Percentiles rank a stretch among this genome's conserved stretches.
phyloP scores from a whole-genome alignment of 2,329 filamentous ascomycete genomes.

The Nemania sp. region DNA sequence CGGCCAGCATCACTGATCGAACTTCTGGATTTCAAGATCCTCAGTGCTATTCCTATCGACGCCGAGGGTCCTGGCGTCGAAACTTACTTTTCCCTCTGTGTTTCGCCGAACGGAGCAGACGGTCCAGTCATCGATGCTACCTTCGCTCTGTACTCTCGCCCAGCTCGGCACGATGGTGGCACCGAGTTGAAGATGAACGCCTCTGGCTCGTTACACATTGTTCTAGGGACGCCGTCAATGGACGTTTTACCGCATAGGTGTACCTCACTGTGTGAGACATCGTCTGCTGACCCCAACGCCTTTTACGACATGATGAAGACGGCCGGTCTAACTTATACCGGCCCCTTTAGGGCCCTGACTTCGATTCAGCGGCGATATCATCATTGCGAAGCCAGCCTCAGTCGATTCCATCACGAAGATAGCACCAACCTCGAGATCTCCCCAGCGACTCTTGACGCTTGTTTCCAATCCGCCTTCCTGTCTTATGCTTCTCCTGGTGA shows the following conservation, averaged over 20 bases:
- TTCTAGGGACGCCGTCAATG: conserved; percentile 37
- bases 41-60: conserved; percentile 37
- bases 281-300: conserved; percentile 38
- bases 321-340: conserved; percentile 46
- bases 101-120: not conserved
- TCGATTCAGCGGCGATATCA: conserved; percentile 44
- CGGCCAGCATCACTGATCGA: conserved; percentile 36
- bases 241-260: conserved; percentile 38
- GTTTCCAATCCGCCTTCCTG: conserved; percentile 49
- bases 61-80: conserved; percentile 43
- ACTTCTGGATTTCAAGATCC: conserved; percentile 36
- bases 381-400: conserved; percentile 42
- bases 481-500: conserved; percentile 48
- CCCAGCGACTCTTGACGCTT: conserved; percentile 49
- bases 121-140: conserved; percentile 37
- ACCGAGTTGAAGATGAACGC: conserved; percentile 46
- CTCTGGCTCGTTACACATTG: conserved; percentile 40
- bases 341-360: conserved; percentile 45
- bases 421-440: conserved; percentile 45
- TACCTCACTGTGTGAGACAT: conserved; percentile 38
- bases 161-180: conserved; percentile 36
- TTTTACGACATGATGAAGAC: conserved; percentile 50
- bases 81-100: conserved; percentile 43
- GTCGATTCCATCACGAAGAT: conserved; percentile 42
- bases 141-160: conserved; percentile 44